These are phyloP conservation scores for Ceratobasidium sp. DNA, from an alignment of 1,284 basidiomycete species.

Conservation along the genomic window DNA sequence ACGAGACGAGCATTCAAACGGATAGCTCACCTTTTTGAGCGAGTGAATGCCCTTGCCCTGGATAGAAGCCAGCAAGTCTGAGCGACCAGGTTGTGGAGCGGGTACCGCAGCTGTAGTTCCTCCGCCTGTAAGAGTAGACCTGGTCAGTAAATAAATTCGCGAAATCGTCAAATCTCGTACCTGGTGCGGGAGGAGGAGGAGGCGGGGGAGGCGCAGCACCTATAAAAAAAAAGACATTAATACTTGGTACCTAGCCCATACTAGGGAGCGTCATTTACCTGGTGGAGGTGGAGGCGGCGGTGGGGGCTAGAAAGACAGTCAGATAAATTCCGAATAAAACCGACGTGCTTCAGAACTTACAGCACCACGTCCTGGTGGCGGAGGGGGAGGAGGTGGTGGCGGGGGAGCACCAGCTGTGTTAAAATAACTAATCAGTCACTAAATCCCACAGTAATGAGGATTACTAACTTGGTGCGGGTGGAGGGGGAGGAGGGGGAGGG, in stretches of 20 bases:
- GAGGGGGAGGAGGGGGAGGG: slow-evolving; percentile 52
- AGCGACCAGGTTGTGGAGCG: slow-evolving; percentile 53
- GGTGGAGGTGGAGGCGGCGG: slow-evolving; percentile 45
- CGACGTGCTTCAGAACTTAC: slow-evolving; percentile 5
- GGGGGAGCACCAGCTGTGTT: slow-evolving; percentile 31
- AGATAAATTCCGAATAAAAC: too few relatives aligned
- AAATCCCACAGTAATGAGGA: too few relatives aligned
- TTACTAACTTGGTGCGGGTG: slow-evolving; percentile 18
- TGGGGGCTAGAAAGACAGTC: too few relatives aligned
- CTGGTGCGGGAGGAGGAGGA: slow-evolving; percentile 44
- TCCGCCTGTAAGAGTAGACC: slow-evolving; percentile 7
- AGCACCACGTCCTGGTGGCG: slow-evolving; percentile 42
- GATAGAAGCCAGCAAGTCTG: slow-evolving; percentile 69
- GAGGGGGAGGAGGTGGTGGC: slow-evolving; percentile 41
- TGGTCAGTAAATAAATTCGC: neutral
- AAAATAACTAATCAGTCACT: too few relatives aligned
- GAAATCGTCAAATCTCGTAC: slow-evolving; percentile 19
- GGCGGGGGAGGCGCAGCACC: slow-evolving; percentile 50
- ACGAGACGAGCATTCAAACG: slow-evolving; percentile 38
- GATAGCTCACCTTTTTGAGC: slow-evolving; percentile 69
- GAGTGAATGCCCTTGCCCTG: slow-evolving; percentile 73
- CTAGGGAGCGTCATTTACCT: slow-evolving; percentile 26
- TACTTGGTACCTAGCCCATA: neutral
- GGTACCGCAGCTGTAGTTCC: slow-evolving; percentile 23
- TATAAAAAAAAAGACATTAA: slow-evolving; percentile 11